phyloP scores from a whole-genome alignment of 2,329 filamentous ascomycete genomes.

The Talaromyces sp. region DNA sequence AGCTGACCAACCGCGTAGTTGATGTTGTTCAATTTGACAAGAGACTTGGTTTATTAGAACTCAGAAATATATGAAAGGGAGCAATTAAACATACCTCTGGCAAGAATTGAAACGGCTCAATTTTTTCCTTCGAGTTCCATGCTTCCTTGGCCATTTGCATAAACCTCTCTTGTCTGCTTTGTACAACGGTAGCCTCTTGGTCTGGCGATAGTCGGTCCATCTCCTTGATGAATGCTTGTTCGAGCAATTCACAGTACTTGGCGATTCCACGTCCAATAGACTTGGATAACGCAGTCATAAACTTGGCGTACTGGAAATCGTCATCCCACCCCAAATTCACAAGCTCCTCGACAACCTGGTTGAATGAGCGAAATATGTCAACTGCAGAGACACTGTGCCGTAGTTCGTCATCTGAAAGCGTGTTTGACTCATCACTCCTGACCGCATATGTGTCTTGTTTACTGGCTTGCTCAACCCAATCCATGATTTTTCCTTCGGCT shows the following conservation, averaged over 20 bases:
- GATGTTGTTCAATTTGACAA: conserved; percentile 97
- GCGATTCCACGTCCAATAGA: conserved; percentile 78
- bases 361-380: conserved; percentile 91
- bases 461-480: conserved; percentile 84
- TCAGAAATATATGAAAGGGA: background rate
- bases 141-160: conserved; percentile 91
- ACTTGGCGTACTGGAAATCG: conserved; percentile 87
- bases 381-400: conserved; percentile 90
- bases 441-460: conserved; percentile 85
- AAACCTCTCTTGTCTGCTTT: conserved; percentile 86
- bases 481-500: conserved; percentile 72
- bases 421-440: conserved; percentile 58
- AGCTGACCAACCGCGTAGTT: conserved; percentile 91
- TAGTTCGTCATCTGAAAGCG: conserved; percentile 68
- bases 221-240: conserved; percentile 78
- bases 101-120: conserved; percentile 95
- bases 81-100: conserved; percentile 61
- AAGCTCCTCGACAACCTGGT: conserved; percentile 83
- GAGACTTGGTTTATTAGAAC: conserved; percentile 57
- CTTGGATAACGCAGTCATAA: conserved; percentile 91
- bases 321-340: conserved; percentile 87
- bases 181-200: conserved; percentile 71
- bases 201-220: conserved; percentile 91
- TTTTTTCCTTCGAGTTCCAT: conserved; percentile 85
- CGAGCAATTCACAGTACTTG: conserved; percentile 86